phyloP scores from a whole-genome alignment of 2,329 filamentous ascomycete genomes.

The Tolypocladium ovalisporum region DNA sequence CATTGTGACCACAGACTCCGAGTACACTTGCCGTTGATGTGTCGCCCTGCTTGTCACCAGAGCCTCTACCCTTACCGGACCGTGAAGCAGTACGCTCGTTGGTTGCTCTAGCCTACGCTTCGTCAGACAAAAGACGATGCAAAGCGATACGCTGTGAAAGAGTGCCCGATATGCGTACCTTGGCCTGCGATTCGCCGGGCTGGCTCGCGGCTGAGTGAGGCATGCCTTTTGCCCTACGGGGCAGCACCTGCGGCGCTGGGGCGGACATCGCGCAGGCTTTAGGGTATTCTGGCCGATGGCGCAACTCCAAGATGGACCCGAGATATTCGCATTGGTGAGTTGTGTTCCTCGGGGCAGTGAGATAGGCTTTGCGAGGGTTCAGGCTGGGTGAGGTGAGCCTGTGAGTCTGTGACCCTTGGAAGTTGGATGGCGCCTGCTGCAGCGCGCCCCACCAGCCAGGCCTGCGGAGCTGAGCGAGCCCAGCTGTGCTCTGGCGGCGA shows the following conservation, averaged over 20 bases:
- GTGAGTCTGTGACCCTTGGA: neutral
- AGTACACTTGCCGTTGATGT: slow-evolving; percentile 14
- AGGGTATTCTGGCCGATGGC: slow-evolving; percentile 7
- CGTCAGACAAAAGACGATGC: slow-evolving; percentile 1
- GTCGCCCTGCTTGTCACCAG: slow-evolving; percentile 16
- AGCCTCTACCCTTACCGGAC: slow-evolving; percentile 8
- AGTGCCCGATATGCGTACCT: slow-evolving; percentile 11
- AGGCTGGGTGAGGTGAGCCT: neutral
- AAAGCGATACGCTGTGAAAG: neutral
- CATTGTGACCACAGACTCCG: neutral
- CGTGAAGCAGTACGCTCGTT: neutral
- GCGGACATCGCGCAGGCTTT: slow-evolving; percentile 26
- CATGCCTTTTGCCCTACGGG: slow-evolving; percentile 23
- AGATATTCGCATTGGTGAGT: slow-evolving; percentile 5
- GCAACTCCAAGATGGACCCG: slow-evolving; percentile 3
- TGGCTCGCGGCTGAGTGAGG: slow-evolving; percentile 12
- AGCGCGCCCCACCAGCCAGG: slow-evolving; percentile 2
- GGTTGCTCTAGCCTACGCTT: slow-evolving; percentile 5
- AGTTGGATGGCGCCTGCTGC: neutral
- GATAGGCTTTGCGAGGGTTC: neutral
- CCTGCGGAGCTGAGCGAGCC: neutral
- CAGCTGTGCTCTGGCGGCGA: neutral
- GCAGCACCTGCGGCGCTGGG: slow-evolving; percentile 22
- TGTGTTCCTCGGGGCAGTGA: neutral
- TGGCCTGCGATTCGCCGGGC: slow-evolving; percentile 13